Evolutionary conservation across 2,329 filamentous ascomycete species (phyloP).

Genomic region (Ceratocystis variospora): DNA sequence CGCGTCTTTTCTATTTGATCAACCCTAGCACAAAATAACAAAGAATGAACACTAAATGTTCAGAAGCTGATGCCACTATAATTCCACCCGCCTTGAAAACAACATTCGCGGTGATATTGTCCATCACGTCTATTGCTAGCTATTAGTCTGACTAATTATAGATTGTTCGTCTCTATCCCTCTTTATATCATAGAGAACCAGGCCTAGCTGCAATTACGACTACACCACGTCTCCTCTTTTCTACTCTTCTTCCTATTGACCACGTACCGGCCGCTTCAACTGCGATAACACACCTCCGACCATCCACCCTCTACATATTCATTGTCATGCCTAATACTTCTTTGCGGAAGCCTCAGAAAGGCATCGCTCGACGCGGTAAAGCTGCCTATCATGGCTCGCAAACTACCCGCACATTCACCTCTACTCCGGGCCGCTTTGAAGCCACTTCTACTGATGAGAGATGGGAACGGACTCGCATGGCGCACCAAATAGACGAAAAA

Average conservation of each 20-base stretch:
- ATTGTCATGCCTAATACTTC: constrained; percentile 46
- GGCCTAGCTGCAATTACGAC: background rate
- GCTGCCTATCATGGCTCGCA: constrained; percentile 54
- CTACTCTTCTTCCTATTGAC: constrained; percentile 2
- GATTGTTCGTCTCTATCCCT: too few species aligned
- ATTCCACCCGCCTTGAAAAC: background rate
- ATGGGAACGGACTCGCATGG: constrained; percentile 69
- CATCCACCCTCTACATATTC: background rate
- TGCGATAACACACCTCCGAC: constrained; percentile 9
- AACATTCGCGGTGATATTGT: background rate
- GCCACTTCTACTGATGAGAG: constrained; percentile 86
- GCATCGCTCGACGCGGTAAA: constrained; percentile 56
- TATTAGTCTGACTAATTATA: too few species aligned
- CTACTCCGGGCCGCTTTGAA: constrained; percentile 58
- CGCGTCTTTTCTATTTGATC: background rate
- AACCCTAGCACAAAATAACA: background rate
- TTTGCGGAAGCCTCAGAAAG: constrained; percentile 47
- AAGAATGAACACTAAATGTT: background rate
- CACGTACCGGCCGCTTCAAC: background rate
- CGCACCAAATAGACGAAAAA: constrained; percentile 79
- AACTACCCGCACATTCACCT: constrained; percentile 63
- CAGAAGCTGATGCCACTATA: background rate
- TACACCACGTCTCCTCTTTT: constrained; percentile 4
- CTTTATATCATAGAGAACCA: too few species aligned
- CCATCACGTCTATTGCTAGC: too few species aligned